Base-by-base conservation (phyloP, 257 asterid genomes). In the Schizonepeta tenuifolia region DNA sequence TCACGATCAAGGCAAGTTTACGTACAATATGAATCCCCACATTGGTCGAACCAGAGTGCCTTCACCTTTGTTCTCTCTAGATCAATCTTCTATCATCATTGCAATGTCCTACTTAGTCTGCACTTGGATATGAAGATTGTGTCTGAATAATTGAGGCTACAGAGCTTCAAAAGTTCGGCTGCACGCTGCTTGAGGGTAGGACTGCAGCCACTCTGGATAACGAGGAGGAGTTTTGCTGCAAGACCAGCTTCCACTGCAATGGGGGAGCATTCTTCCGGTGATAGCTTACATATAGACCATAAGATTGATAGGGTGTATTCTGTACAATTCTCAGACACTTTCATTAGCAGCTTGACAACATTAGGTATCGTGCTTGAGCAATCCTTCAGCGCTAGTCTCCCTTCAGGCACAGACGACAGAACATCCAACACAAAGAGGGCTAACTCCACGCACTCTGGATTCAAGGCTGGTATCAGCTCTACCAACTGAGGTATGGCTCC, bases 191-290 rank as follows among this genome's bases (percentile, higher is more conserved):
- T 90, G 12, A 90, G 82, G 0, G 54, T 55, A 0, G 87, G 82
- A 26, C 46, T 71, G 54, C 92, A 90, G 15, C 95, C 89, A 53
- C 96, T 90, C 82, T 88, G 95, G 64, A 90, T 90, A 1, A 90
- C 92, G 10, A 90, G 92, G n/a, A 90, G 88, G 24, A 89, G 89
- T 79, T 87, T 89, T 1, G 89, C 86, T 2, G 91, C 94, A 6
- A 89, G 83, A 28, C 95, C 95, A 0, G 95, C 87, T 41, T 87
- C 96, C 55, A 89, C 91, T 1, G 90, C 95, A 49, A 71, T 53
- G 28, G 69, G 75, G 7, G 96, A 82, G 81, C 95, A 90, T 72
- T 90, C 96, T 20, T 83, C 86, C 0, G 92, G 95, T 12, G 83
- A 80, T 11, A 88, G 81, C 47, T 74, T 86, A 77, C 95, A 90